These are phyloP conservation scores for Suillus clintonianus DNA, from an alignment of 768 basidiomycete genomes.

Conservation along the genomic window DNA sequence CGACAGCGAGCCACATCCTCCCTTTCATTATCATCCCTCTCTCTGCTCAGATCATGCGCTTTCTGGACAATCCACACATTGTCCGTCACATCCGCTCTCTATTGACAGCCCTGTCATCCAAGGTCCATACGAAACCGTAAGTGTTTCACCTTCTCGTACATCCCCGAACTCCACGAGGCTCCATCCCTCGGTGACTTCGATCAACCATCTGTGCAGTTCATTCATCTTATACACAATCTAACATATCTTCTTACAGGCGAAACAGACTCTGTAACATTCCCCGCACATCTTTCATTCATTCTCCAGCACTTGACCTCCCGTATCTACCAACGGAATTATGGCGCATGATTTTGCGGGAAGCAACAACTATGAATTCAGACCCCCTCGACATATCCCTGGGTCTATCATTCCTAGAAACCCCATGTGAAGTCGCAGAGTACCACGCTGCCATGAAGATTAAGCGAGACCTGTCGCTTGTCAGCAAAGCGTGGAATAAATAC, in stretches of 20 bases:
- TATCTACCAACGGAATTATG: conserved; percentile 64
- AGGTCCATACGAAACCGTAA: conserved; percentile 20
- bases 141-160: not conserved
- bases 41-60: conserved; percentile 16
- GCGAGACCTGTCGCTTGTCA: conserved; percentile 53
- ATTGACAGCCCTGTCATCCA: conserved; percentile 20
- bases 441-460: conserved; percentile 50
- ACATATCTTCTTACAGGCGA: conserved; percentile 6
- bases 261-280: conserved; percentile 3
- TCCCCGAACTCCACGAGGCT: not conserved
- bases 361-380: conserved; percentile 45
- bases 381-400: conserved; percentile 49
- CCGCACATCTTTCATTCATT: conserved; percentile 21
- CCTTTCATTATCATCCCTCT: conserved; percentile 3
- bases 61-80: conserved; percentile 10
- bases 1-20: not conserved
- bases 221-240: not conserved
- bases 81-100: conserved; percentile 17
- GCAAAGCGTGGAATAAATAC: conserved; percentile 53
- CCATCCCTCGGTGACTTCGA: not conserved
- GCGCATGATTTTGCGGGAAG: conserved; percentile 64
- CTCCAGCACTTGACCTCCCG: conserved; percentile 39
- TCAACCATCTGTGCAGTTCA: not conserved
- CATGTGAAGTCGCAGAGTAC: conserved; percentile 47
- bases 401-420: conserved; percentile 59